Conservation (phyloP, 345 rosid species). For the Viola odorata region DNA sequence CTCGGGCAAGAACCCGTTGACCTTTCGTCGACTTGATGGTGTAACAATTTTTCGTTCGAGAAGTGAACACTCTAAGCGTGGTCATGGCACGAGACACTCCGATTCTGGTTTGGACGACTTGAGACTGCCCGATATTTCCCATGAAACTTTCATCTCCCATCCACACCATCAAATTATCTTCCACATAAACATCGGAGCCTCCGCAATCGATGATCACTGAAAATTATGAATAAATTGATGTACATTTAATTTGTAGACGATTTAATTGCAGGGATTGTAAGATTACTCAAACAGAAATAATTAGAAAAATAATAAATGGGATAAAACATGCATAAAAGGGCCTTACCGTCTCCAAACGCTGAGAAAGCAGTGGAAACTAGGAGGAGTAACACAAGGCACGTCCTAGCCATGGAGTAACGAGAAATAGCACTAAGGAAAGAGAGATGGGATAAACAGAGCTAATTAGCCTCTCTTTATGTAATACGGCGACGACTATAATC, state of each 20-base stretch:
- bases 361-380: conserved; percentile 16
- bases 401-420: no score
- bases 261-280: no score
- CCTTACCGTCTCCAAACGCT: conserved; percentile 22
- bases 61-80: conserved; percentile 21
- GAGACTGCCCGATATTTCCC: conserved; percentile 2
- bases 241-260: no score
- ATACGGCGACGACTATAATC: no score
- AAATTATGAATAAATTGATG: no score
- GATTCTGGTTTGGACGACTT: not conserved
- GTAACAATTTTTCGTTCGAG: conserved; percentile 28
- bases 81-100: conserved; percentile 9
- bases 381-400: conserved; percentile 13
- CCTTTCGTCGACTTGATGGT: not conserved
- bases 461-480: no score
- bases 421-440: no score
- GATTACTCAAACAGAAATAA: no score
- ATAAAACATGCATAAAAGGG: not conserved
- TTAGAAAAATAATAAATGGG: not conserved
- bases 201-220: conserved; percentile 21
- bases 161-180: conserved; percentile 10
- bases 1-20: conserved; percentile 11
- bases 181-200: not conserved
- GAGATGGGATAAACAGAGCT: no score
- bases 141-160: conserved; percentile 15